Evolutionary conservation across 148 eudicot genomes (phyloP), one percentile per base, ranked within the genome.

Genomic region (Spergularia marina): DNA sequence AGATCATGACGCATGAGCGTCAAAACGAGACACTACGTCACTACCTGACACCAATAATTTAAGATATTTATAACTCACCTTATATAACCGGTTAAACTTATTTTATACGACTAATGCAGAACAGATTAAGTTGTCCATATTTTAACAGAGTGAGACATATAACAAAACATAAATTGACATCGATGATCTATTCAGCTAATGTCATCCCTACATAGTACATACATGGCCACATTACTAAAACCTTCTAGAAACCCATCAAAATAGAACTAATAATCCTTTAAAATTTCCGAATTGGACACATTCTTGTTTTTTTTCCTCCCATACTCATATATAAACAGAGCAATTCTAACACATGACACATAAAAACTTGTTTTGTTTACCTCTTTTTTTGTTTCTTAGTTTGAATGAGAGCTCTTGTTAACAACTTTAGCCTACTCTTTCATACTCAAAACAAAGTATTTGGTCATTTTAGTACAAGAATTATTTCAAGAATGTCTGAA

Each of bases 201-300:
- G 10, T 44, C 10, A 44, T 44, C 49, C 49, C 49, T 44, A 44
- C 49, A 44, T 52, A 56, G 72, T 0, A 44, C 51, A 60, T 62
- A 71, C 53, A 54, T 51, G 20, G 40, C 44, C 65, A 52, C 62
- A 39, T 10, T n/a, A 65, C 16, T 0, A 53, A 77, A 71, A 57
- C 23, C 77, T 58, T 79, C 77, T 73, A 79, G 81, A 78, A 78
- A 66, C 56, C 68, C 73, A 68, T 30, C 12, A 18, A 30, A 68
- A 59, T 55, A 20, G 54, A 41, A 41, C 78, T 2, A 30, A 30
- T 30, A 30, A 30, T 30, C 36, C 36, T 30, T 2, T 36, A 47
- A 62, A 62, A 20, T 21, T 74, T 30, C 36, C 34, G 2, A 47
- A 44, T 17, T 10, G 21, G 78, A 67, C 54, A 55, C 44, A 12